These are phyloP conservation scores for Aristolochia californica DNA, from an alignment of 164 flowering plant genomes.

Conservation along the genomic window DNA sequence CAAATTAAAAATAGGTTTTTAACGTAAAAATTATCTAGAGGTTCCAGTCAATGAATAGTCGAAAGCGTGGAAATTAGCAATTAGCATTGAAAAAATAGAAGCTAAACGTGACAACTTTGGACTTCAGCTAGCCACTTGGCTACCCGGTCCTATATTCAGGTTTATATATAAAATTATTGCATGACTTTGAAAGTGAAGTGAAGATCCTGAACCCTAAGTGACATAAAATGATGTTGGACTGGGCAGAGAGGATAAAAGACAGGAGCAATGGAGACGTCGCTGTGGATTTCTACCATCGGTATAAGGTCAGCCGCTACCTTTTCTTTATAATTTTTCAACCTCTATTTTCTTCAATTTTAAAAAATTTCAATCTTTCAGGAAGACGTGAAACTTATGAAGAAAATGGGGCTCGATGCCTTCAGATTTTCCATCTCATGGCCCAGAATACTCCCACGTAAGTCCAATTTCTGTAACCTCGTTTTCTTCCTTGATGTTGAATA, in stretches of 20 bases:
- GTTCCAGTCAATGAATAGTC: too few species aligned
- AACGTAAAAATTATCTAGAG: too few species aligned
- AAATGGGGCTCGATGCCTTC: constrained; percentile 46
- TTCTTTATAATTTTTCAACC: not conserved
- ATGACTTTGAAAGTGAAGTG: too few species aligned
- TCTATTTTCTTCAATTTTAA: not conserved
- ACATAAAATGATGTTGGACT: too few species aligned
- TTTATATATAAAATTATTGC: too few species aligned
- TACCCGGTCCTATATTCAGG: too few species aligned
- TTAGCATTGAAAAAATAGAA: too few species aligned
- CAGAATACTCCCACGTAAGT: constrained; percentile 49
- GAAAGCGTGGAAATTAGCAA: too few species aligned
- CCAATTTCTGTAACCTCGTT: not conserved
- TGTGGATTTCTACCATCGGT: constrained; percentile 31
- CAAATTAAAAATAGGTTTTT: too few species aligned
- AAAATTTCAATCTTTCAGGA: constrained; percentile 24
- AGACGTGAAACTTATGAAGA: constrained; percentile 48
- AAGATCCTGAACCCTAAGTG: too few species aligned
- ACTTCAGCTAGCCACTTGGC: too few species aligned
- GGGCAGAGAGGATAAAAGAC: constrained; percentile 28
- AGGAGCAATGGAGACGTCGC: constrained; percentile 31
- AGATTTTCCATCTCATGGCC: constrained; percentile 81
- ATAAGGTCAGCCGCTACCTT: constrained; percentile 19
- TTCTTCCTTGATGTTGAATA: not conserved
- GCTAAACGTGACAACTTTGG: too few species aligned